Percentiles rank a stretch among this genome's conserved stretches.
Conservation (phyloP, 768 basidiomycete genomes). For the Tulasnella sp. region DNA sequence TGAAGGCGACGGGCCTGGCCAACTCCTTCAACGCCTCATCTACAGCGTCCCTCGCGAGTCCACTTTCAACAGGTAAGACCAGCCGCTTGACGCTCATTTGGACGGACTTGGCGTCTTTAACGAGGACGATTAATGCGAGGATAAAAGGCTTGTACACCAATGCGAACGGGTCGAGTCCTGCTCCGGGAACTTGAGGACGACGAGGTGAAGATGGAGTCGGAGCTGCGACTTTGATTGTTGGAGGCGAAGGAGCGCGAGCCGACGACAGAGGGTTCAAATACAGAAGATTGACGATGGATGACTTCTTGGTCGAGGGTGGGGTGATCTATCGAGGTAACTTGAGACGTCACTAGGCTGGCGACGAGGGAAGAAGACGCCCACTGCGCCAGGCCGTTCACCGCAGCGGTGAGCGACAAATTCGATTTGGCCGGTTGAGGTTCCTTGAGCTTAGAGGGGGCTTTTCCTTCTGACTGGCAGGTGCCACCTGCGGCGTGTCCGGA, state of each 20-base stretch:
- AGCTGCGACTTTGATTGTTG: slow-evolving; percentile 31
- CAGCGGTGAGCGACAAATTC: not conserved
- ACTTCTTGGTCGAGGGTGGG: slow-evolving; percentile 25
- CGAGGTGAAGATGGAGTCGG: not conserved
- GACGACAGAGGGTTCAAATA: not conserved
- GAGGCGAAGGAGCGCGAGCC: not conserved
- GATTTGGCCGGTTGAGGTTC: slow-evolving; percentile 24
- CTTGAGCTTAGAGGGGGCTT: not conserved
- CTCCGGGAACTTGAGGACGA: not conserved
- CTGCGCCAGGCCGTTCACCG: not conserved
- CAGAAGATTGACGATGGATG: slow-evolving; percentile 35
- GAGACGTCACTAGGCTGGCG: too few species aligned
- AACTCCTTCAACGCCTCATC: too few species aligned
- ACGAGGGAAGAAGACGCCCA: not conserved
- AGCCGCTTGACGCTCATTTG: too few species aligned
- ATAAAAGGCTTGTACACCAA: slow-evolving; percentile 36
- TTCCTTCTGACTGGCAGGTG: not conserved
- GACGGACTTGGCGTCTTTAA: slow-evolving; percentile 51
- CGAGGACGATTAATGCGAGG: slow-evolving; percentile 55
- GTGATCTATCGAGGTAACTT: slow-evolving; percentile 10
- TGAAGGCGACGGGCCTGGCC: too few species aligned
- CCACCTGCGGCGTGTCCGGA: slow-evolving; percentile 17
- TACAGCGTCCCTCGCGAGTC: too few species aligned
- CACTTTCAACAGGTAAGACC: too few species aligned
- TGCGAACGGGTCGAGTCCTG: not conserved